phyloP scores from a whole-genome alignment of 2,329 filamentous ascomycete genomes.

The Ceratocystis papillata region DNA sequence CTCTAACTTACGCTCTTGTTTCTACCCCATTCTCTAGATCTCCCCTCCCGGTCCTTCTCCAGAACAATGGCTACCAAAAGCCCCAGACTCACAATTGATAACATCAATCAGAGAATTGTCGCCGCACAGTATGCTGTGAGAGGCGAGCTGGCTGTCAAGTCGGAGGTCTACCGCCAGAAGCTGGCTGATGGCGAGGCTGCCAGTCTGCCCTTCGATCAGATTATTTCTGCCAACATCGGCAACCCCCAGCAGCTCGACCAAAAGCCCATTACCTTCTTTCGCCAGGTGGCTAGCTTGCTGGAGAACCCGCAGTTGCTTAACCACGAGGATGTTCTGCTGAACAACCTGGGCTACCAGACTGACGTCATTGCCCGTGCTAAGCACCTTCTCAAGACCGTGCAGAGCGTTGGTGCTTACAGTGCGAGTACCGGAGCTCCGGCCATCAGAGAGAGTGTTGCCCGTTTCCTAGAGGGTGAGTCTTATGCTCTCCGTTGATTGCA shows the following conservation, averaged over 20 bases:
- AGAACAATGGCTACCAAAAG: slow-evolving; percentile 32
- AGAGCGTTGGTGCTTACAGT: slow-evolving; percentile 92
- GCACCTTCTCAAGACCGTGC: slow-evolving; percentile 68
- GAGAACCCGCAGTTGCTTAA: slow-evolving; percentile 82
- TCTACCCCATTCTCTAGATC: slow-evolving; percentile 16
- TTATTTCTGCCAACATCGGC: slow-evolving; percentile 97
- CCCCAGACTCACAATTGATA: slow-evolving; percentile 57
- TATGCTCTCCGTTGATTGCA: too few species aligned
- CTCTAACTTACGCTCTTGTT: neutral
- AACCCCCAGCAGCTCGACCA: slow-evolving; percentile 98
- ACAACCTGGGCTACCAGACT: slow-evolving; percentile 70
- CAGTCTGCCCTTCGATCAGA: slow-evolving; percentile 69
- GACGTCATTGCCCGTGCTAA: slow-evolving; percentile 80
- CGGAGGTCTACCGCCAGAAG: slow-evolving; percentile 74
- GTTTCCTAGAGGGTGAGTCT: slow-evolving; percentile 73
- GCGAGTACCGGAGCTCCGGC: slow-evolving; percentile 79
- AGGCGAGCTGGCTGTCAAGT: slow-evolving; percentile 87
- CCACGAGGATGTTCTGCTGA: slow-evolving; percentile 66
- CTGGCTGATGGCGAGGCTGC: slow-evolving; percentile 47
- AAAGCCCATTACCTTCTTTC: slow-evolving; percentile 98
- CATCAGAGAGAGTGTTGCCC: slow-evolving; percentile 80
- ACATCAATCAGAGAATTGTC: slow-evolving; percentile 84
- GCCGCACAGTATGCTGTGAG: slow-evolving; percentile 92
- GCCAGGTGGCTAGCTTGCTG: slow-evolving; percentile 83
- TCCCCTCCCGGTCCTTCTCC: slow-evolving; percentile 12